Evolutionary conservation across 2,329 filamentous ascomycete species (phyloP).

Genomic region (Microdochium paspali): DNA sequence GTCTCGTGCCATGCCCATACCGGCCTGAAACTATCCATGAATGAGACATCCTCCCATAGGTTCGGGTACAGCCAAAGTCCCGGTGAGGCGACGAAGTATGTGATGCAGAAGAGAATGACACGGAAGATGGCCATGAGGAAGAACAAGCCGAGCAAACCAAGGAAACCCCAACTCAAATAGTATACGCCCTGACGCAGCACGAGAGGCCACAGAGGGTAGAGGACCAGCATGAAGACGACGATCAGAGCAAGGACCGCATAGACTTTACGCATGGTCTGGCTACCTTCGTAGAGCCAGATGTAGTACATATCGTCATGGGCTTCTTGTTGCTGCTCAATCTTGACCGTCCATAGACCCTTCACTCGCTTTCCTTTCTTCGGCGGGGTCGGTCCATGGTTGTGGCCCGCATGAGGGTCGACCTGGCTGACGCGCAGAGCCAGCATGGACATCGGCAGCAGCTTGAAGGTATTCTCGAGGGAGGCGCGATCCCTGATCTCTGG

Average conservation of each 20-base stretch:
- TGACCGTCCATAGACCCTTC: constrained; percentile 94
- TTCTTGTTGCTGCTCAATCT: constrained; percentile 93
- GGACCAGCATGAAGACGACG: constrained; percentile 77
- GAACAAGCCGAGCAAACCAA: constrained; percentile 84
- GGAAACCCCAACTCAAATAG: constrained; percentile 91
- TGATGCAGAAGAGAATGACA: constrained; percentile 86
- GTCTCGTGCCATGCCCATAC: constrained; percentile 94
- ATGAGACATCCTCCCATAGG: constrained; percentile 95
- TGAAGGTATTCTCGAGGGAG: constrained; percentile 87
- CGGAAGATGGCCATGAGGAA: constrained; percentile 97
- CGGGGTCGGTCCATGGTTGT: constrained; percentile 43
- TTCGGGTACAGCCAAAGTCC: constrained; percentile 99
- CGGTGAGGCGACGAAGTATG: constrained; percentile 74
- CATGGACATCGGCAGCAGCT: constrained; percentile 87
- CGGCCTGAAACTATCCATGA: constrained; percentile 93
- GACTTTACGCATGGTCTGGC: constrained; percentile 87
- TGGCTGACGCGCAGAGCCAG: constrained; percentile 86
- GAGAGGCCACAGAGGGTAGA: constrained; percentile 95
- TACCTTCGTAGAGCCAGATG: constrained; percentile 91
- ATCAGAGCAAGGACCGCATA: constrained; percentile 79
- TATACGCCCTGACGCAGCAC: constrained; percentile 88
- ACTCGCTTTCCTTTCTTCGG: constrained; percentile 75
- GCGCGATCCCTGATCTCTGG: constrained; percentile 82
- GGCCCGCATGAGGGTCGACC: constrained; percentile 66
- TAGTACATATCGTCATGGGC: constrained; percentile 83